phyloP scores from a whole-genome alignment of 192 early-diverging fungal genomes.

The Geranomyces variabilis region DNA sequence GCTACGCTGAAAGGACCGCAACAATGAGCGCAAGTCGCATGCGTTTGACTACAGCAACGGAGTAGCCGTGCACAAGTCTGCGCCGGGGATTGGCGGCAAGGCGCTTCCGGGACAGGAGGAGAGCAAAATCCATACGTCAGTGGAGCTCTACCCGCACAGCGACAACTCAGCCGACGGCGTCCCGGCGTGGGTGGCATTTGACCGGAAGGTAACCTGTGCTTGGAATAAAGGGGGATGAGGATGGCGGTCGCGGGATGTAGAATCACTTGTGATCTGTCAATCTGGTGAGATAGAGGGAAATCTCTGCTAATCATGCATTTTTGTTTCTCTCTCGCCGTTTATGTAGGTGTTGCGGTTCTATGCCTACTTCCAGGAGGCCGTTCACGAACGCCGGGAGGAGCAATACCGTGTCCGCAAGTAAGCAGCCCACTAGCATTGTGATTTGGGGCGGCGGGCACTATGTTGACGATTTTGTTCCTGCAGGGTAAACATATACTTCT shows the following conservation, averaged over 20 bases:
- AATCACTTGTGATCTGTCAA: background rate
- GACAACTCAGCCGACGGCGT: constrained; percentile 40
- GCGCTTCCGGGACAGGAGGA: constrained; percentile 49
- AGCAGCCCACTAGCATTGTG: background rate
- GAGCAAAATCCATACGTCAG: constrained; percentile 54
- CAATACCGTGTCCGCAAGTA: constrained; percentile 63
- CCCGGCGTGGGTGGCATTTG: constrained; percentile 66
- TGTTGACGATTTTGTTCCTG: background rate
- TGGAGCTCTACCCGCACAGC: constrained; percentile 53
- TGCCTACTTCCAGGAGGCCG: constrained; percentile 66
- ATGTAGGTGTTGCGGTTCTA: constrained; percentile 65
- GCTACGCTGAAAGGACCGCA: constrained; percentile 30
- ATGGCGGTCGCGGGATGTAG: no score
- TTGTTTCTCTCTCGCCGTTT: background rate
- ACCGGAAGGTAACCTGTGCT: constrained; percentile 63
- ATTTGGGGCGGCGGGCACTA: background rate
- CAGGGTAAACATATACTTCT: constrained; percentile 65
- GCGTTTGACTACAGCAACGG: constrained; percentile 62
- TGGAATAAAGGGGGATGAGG: background rate
- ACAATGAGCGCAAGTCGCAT: constrained; percentile 61
- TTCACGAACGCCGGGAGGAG: constrained; percentile 59
- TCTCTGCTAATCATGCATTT: background rate
- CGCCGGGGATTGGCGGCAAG: constrained; percentile 56
- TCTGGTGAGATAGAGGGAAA: background rate
- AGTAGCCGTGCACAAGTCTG: constrained; percentile 54